Percentiles rank a stretch among this genome's conserved stretches.
These are phyloP conservation scores for Ophiostoma piceae DNA, from an alignment of 2,329 filamentous ascomycete genomes.

Conservation along the genomic window DNA sequence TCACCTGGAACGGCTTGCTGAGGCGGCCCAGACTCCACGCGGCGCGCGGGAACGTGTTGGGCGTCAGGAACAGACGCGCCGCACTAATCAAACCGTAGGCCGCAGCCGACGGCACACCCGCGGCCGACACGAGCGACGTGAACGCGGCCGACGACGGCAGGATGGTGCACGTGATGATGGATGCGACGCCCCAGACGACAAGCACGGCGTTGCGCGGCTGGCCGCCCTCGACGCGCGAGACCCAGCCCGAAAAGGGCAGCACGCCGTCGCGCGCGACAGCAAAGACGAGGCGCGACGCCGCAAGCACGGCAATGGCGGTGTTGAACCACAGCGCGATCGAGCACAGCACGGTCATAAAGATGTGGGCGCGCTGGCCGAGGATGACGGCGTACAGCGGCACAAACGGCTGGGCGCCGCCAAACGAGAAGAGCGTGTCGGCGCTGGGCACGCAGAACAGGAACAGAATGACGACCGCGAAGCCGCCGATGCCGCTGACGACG, in stretches of 20 bases:
- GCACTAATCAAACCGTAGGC: conserved; percentile 23
- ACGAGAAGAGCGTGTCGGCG: conserved; percentile 21
- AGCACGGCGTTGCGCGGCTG: conserved; percentile 25
- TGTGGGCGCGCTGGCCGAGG: conserved; percentile 23
- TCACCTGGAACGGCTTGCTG: conserved; percentile 23
- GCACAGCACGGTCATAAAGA: conserved; percentile 24
- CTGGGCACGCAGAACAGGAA: conserved; percentile 24
- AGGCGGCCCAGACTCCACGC: conserved; percentile 25
- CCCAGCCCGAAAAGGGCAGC: conserved; percentile 22
- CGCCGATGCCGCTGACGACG: conserved; percentile 22
- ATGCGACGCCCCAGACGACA: conserved; percentile 24
- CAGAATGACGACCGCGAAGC: conserved; percentile 22
- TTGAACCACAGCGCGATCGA: conserved; percentile 25
- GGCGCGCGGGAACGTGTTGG: conserved; percentile 21
- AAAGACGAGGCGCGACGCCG: conserved; percentile 24
- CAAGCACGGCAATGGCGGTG: conserved; percentile 25
- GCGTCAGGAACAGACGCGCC: conserved; percentile 19
- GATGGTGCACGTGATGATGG: conserved; percentile 24
- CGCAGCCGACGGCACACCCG: conserved; percentile 23
- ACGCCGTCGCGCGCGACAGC: conserved; percentile 25
- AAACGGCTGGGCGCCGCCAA: conserved; percentile 24
- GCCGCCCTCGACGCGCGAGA: conserved; percentile 20
- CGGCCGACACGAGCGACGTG: conserved; percentile 24
- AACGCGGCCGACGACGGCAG: conserved; percentile 25
- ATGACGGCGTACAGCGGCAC: conserved; percentile 24